Base-by-base conservation (phyloP, 2,329 filamentous ascomycete genomes). In the Fusarium succisae region DNA sequence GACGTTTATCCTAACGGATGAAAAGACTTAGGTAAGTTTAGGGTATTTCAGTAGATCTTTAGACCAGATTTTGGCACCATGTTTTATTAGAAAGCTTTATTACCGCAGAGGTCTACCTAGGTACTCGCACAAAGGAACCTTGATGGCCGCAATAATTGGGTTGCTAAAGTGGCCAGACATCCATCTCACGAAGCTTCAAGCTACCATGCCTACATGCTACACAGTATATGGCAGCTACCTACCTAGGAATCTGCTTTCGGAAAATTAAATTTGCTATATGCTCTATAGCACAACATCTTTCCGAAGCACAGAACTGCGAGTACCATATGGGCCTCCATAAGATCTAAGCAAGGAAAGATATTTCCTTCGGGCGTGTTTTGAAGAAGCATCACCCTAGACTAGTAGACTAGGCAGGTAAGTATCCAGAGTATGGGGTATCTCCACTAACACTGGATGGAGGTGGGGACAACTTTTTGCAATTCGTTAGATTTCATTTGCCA, bases 381-480 rank as follows among this genome's bases (percentile, higher is more conserved):
- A 28, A 38, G 24, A 35, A 53, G n/a, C 48, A 35, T 24, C 30
- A 20, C 30, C 30, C 48, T 53, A 24, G 30, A 26, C 48, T 20
- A 30, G 30, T 13, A 30, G 30, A 30, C 12, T 30, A 35, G 32
- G 32, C 7, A 35, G 8, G 8, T 43, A 24, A 17, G n/a, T 44
- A 26, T 44, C 24, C 43, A 50, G 37, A 66, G 54, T 66, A 59
- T 44, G 24, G 35, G 51, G 24, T 54, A 53, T 28, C 50, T 38
- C 65, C 69, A 66, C 72, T 38, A 20, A 32, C 37, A 51, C 37
- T 28, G 39, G 65, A 50, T 54, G 72, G 24, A 15, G 24, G 45
- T 75, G 69, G 72, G 30, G n/a, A 67, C 41, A 35, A 13, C 44
- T 58, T 61, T 61, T 65, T 32, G 28, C 32, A 74, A 62, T 58